Evolutionary conservation across 208 protist genomes (phyloP), one percentile per base, ranked within the genome.

Genomic region (Trichomonas gallinae): DNA sequence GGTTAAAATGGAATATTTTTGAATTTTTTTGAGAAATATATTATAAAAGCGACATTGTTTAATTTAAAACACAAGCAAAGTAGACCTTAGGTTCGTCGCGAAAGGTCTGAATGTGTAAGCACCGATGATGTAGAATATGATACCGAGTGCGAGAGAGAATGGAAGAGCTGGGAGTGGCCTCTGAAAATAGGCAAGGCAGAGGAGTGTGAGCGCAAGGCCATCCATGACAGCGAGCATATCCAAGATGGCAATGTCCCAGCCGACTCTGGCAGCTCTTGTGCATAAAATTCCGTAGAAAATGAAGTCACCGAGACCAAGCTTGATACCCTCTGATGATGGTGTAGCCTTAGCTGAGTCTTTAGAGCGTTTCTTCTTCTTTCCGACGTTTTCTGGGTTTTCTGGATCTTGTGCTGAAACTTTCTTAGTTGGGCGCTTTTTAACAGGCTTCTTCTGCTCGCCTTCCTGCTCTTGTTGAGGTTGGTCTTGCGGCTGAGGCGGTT

Each of bases 291-390:
- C 87, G 44, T 93, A 93, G 34, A 93, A 93, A 93, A 48, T 26
- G 44, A 93, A 93, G 46, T 93, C 87, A 93, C 87, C 87, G n/a
- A 93, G 44, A 38, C 87, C 87, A 51, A 93, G 87, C 46, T 51
- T 93, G 44, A 93, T 38, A 3, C 87, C 87, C 38, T 93, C 87
- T 45, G 58, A 72, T 72, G 58, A 3, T 72, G 58, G 58, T 72
- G 58, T 72, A 6, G 58, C 11, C 3, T 72, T 72, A 6, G 58
- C 58, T 31, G 58, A 72, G 46, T 51, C 46, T 51, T 51, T 51
- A 31, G 11, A 4, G 26, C 21, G 26, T 26, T 72, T 72, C 58
- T 72, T 72, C 58, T 72, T 72, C 58, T n/a, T 72, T n/a, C 46
- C 46, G 46, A 51, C 46, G 46, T 72, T 72, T 4, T 72, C 58